Evolutionary conservation across 805 yeast species (phyloP).

Genomic region (Clavispora santaluciae): DNA sequence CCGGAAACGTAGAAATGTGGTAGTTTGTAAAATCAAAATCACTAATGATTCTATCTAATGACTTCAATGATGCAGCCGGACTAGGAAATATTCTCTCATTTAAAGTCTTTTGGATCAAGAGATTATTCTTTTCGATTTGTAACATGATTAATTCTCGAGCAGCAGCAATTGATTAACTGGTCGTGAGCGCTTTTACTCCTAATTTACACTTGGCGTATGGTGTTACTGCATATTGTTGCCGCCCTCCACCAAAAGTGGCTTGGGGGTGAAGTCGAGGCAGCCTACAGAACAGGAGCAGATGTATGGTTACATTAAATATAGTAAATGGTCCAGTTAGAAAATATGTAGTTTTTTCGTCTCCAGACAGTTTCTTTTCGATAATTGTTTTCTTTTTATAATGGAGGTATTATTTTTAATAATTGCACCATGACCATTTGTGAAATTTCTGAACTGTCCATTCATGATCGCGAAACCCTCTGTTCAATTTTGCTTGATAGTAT

Average conservation of each 20-base stretch:
- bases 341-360: too few species aligned
- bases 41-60: slow-evolving; percentile 80
- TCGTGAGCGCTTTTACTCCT: slow-evolving; percentile 1
- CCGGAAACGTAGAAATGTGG: slow-evolving; percentile 81
- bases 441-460: too few species aligned
- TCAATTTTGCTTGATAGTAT: too few species aligned
- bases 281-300: too few species aligned
- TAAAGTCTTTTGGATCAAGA: slow-evolving; percentile 75
- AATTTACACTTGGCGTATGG: background rate
- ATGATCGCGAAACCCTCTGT: too few species aligned
- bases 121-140: slow-evolving; percentile 78
- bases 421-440: too few species aligned
- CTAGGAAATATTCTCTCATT: slow-evolving; percentile 59
- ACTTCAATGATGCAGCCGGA: slow-evolving; percentile 22
- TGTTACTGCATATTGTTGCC: background rate
- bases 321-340: too few species aligned
- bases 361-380: too few species aligned
- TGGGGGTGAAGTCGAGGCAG: too few species aligned
- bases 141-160: slow-evolving; percentile 48
- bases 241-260: background rate
- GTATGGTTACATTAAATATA: too few species aligned
- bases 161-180: background rate
- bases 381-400: too few species aligned
- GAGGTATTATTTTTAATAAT: too few species aligned
- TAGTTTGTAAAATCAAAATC: slow-evolving; percentile 96